Evolutionary conservation across 2,329 filamentous ascomycete genomes (phyloP).

Genomic region (Pseudophaeomoniella oleicola): DNA sequence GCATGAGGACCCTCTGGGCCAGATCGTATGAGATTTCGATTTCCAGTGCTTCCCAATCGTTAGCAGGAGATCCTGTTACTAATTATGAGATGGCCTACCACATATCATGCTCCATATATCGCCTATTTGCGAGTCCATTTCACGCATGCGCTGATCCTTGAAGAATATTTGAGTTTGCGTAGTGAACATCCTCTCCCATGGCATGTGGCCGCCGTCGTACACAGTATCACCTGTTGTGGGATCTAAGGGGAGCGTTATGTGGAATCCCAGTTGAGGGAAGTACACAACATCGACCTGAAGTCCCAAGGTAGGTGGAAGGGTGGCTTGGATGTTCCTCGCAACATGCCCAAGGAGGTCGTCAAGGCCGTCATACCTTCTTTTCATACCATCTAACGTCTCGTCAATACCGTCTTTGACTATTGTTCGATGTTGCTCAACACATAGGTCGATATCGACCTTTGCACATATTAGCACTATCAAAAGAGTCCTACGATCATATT

Average conservation of each 20-base stretch:
- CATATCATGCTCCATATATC: slow-evolving; percentile 77
- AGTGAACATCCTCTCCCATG: slow-evolving; percentile 67
- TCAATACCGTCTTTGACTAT: slow-evolving; percentile 62
- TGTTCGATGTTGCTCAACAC: slow-evolving; percentile 54
- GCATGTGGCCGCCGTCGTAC: slow-evolving; percentile 50
- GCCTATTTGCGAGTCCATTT: slow-evolving; percentile 68
- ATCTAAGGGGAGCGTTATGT: slow-evolving; percentile 58
- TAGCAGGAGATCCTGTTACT: too few species aligned
- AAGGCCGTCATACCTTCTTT: slow-evolving; percentile 63
- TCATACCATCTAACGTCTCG: slow-evolving; percentile 60
- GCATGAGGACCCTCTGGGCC: slow-evolving; percentile 52
- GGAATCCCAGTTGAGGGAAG: slow-evolving; percentile 81
- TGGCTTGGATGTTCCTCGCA: slow-evolving; percentile 45
- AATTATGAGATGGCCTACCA: slow-evolving; percentile 34
- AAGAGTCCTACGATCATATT: slow-evolving; percentile 3
- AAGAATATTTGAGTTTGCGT: slow-evolving; percentile 64
- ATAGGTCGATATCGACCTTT: slow-evolving; percentile 67
- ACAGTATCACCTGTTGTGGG: slow-evolving; percentile 40
- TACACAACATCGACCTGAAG: slow-evolving; percentile 64
- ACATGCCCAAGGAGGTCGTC: slow-evolving; percentile 57
- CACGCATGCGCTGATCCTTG: slow-evolving; percentile 68
- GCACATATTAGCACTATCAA: slow-evolving; percentile 8
- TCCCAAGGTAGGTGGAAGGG: slow-evolving; percentile 43
- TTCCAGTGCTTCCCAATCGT: slow-evolving; percentile 81
- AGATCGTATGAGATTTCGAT: slow-evolving; percentile 76